Base-by-base conservation (phyloP, 2,329 filamentous ascomycete species). In the Aspergillus pseudonomiae region DNA sequence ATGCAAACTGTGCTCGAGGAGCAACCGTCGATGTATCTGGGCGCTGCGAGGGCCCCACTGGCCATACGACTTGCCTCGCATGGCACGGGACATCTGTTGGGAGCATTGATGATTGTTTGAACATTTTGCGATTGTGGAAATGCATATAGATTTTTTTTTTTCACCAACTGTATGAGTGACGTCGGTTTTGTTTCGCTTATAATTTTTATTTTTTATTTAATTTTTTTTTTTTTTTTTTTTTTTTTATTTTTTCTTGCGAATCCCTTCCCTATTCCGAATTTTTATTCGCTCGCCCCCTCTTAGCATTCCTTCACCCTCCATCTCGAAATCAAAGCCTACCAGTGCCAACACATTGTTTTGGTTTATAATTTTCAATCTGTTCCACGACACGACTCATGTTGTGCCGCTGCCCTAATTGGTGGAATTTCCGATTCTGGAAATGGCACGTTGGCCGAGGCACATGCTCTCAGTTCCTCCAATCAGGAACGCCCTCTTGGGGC, bases 371-470 rank as follows among this genome's bases (percentile, higher is more conserved):
- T 6, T 41, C 16, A 41, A 11, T 6, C 19, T 41, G 7, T 36
- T 36, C 14, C 14, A 36, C 3, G 14, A 36, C 26, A 54, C 21
- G 21, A 54, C 52, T 54, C 12, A 30, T 21, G 52, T 12, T 21
- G 28, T 34, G 21, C n/a, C n/a, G 28, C 19, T 54, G 28, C 21
- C 19, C 16, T 28, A 19, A 54, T 54, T 54, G 52, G 52, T 54
- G 52, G 52, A 36, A 54, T 54, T 54, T 21, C 30, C 30, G 7
- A 3, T 24, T 54, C 52, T 54, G 30, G 52, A 54, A 54, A 54
- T 21, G 52, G 52, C 28, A 54, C 52, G 52, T 54, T 54, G 52
- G 30, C 52, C 52, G 52, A 54, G 24, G 52, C 52, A 54, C 30
- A 36, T 54, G 52, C 52, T 14, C n/a, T 2, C 14, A 4, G 12